Percentiles rank a stretch among this genome's conserved stretches.
Conservation (phyloP, 371 early-diverging fungal species). For the Rhizomucor pusillus region DNA sequence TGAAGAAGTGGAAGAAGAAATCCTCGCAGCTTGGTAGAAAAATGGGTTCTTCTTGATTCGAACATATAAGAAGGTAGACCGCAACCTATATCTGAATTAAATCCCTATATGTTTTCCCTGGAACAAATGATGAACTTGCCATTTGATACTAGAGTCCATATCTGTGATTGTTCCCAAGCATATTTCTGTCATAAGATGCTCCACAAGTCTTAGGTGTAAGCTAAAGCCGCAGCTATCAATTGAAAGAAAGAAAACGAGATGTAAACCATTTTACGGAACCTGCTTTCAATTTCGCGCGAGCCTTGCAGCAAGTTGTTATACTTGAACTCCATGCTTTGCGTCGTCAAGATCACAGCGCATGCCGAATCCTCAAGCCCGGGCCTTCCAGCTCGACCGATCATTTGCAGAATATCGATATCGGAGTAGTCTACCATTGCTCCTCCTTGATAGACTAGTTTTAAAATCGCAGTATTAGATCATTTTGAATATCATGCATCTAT, state of each 20-base stretch:
- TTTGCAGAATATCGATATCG: slow-evolving; percentile 79
- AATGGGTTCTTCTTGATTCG: slow-evolving; percentile 61
- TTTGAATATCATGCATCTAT: background rate
- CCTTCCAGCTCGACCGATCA: slow-evolving; percentile 93
- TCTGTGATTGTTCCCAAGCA: slow-evolving; percentile 66
- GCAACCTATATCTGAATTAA: slow-evolving; percentile 46
- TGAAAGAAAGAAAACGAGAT: slow-evolving; percentile 1
- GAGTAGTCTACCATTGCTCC: slow-evolving; percentile 62
- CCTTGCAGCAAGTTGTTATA: slow-evolving; percentile 63
- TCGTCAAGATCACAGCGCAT: slow-evolving; percentile 76
- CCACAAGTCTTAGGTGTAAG: slow-evolving; percentile 73
- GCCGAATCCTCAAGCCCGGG: slow-evolving; percentile 83
- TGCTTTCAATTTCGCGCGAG: slow-evolving; percentile 64
- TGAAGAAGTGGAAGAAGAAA: background rate
- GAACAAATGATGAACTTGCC: slow-evolving; percentile 32
- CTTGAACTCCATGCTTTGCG: slow-evolving; percentile 39
- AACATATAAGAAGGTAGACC: slow-evolving; percentile 73
- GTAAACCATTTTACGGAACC: slow-evolving; percentile 36
- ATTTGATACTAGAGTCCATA: slow-evolving; percentile 57
- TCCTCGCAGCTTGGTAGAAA: slow-evolving; percentile 41
- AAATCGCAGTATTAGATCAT: background rate
- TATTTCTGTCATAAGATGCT: slow-evolving; percentile 84
- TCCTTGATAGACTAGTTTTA: slow-evolving; percentile 53
- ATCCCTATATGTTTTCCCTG: background rate
- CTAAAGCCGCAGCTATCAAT: slow-evolving; percentile 21